These are phyloP conservation scores for Guadua angustifolia DNA, from an alignment of 176 grass and related monocot species.

Conservation along the genomic window DNA sequence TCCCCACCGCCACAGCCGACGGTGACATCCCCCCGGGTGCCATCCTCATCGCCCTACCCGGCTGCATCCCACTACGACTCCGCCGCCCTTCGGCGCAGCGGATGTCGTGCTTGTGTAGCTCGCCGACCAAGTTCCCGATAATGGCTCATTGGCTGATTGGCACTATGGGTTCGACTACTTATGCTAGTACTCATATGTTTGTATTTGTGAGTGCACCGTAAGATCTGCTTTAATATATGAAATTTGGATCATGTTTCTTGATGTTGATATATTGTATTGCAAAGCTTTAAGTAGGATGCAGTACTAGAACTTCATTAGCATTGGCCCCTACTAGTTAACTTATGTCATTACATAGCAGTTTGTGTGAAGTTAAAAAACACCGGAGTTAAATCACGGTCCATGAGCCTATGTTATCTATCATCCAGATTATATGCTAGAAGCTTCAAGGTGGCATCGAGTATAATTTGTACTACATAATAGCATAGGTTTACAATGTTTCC, in stretches of 20 bases:
- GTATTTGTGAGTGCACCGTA: constrained; percentile 8
- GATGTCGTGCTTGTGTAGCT: constrained; percentile 65
- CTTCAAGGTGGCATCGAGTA: not conserved
- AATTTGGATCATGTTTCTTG: not conserved
- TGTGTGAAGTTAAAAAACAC: not conserved
- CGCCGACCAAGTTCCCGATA: constrained; percentile 67
- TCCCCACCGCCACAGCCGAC: constrained; percentile 47
- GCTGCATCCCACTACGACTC: constrained; percentile 69
- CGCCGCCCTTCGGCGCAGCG: constrained; percentile 44
- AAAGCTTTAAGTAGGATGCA: not conserved
- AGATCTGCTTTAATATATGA: not conserved
- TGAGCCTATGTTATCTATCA: not conserved
- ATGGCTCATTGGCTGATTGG: constrained; percentile 9
- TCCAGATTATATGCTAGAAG: not conserved
- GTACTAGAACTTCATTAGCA: not conserved
- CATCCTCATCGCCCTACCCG: constrained; percentile 75
- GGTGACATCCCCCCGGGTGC: constrained; percentile 55
- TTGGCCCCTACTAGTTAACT: not conserved
- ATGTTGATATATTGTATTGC: not conserved
- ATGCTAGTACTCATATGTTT: not conserved
- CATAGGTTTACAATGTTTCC: not conserved
- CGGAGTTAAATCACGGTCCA: not conserved
- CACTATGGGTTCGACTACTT: constrained; percentile 8
- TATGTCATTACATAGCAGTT: not conserved
- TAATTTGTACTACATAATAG: not conserved